Conservation (phyloP, 257 asterid species). For the Asclepias syriaca region DNA sequence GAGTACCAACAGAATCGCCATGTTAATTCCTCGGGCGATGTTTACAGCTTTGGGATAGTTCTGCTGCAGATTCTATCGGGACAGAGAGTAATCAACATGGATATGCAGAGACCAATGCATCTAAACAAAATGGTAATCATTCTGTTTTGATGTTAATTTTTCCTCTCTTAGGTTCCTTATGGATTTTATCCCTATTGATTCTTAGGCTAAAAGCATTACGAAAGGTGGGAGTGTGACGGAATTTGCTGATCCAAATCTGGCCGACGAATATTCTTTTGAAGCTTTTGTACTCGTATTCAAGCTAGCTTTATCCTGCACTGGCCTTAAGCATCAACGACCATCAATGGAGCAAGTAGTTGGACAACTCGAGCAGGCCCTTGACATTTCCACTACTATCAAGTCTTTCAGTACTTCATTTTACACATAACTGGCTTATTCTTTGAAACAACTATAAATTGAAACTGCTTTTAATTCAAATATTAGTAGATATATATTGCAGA, state of each 20-base stretch:
- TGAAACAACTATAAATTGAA: constrained; percentile 14
- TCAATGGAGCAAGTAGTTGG: constrained; percentile 55
- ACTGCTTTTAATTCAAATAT: background rate
- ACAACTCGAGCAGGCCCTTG: constrained; percentile 46
- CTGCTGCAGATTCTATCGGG: constrained; percentile 73
- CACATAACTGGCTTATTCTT: constrained; percentile 2
- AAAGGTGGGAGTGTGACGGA: constrained; percentile 48
- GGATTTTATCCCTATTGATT: constrained; percentile 5
- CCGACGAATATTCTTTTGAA: constrained; percentile 47
- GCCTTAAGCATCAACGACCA: constrained; percentile 65
- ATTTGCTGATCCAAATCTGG: constrained; percentile 66
- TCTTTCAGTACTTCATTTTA: constrained; percentile 21
- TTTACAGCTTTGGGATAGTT: constrained; percentile 73
- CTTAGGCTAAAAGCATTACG: constrained; percentile 55
- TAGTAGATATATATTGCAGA: constrained; percentile 6
- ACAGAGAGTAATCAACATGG: constrained; percentile 61
- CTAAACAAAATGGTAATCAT: constrained; percentile 51
- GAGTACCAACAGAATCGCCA: constrained; percentile 68
- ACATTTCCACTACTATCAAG: constrained; percentile 28
- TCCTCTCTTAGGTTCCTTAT: background rate
- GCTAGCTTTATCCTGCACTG: constrained; percentile 56
- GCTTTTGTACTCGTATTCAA: constrained; percentile 46
- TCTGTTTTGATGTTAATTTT: background rate
- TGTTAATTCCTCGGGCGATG: constrained; percentile 71
- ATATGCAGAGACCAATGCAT: constrained; percentile 53